These are phyloP conservation scores for Epichloe uncinata DNA, from an alignment of 2,329 filamentous ascomycete genomes.

Conservation along the genomic window DNA sequence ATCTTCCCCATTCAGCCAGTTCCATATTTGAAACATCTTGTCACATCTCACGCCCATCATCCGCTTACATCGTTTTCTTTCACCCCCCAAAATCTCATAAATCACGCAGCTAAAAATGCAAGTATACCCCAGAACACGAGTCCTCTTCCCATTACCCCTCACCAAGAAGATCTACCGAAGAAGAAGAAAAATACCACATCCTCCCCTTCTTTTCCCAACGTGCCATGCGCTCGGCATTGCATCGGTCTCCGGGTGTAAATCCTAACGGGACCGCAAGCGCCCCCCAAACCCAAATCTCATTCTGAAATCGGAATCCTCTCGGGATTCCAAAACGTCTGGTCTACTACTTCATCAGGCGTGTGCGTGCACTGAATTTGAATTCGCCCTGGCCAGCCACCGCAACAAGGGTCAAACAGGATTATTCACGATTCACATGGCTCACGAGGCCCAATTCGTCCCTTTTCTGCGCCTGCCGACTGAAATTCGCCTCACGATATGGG, in stretches of 20 bases:
- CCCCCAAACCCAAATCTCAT: not conserved
- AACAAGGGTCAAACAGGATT: not conserved
- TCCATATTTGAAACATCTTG: not conserved
- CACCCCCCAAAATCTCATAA: not conserved
- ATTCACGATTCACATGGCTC: too few relatives aligned
- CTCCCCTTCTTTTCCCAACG: not conserved
- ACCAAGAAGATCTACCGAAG: not conserved
- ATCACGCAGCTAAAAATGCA: not conserved
- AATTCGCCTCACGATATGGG: slow-evolving; percentile 4
- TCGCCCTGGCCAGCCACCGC: not conserved
- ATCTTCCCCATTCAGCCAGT: not conserved
- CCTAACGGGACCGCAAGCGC: not conserved
- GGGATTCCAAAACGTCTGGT: too few relatives aligned
- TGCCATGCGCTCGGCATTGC: not conserved
- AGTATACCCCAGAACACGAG: not conserved
- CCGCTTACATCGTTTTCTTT: not conserved
- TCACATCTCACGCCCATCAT: not conserved
- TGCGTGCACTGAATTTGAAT: too few relatives aligned
- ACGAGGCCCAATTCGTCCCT: too few relatives aligned
- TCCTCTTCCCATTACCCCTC: not conserved
- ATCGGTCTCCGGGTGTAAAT: not conserved
- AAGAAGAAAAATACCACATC: not conserved
- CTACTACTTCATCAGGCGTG: too few relatives aligned
- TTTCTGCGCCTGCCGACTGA: not conserved
- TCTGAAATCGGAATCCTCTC: too few relatives aligned